A percentile compares a stretch with the other conserved stretches of the same genome.
phyloP scores from a whole-genome alignment of 805 yeast genomes.

The Jamesozyma hellenica region DNA sequence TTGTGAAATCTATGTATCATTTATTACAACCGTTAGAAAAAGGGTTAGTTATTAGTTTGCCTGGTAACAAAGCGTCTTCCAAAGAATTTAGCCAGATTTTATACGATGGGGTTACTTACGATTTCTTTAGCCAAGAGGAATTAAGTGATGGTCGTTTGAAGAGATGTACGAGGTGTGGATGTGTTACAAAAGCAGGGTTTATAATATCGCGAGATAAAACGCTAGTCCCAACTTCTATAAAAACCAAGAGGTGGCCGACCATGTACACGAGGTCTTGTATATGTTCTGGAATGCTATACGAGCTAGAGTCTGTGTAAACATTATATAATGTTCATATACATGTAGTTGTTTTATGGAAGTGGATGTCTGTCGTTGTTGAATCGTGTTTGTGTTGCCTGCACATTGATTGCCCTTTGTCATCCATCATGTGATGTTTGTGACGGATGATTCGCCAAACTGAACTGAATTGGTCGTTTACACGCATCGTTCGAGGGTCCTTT shows the following conservation, averaged over 20 bases:
- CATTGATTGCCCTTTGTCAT: too few species aligned
- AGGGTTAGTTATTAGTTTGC: constrained; percentile 42
- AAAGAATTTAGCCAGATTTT: constrained; percentile 29
- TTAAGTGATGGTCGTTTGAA: constrained; percentile 26
- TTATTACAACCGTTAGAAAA: constrained; percentile 29
- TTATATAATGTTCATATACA: too few species aligned
- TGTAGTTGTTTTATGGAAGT: too few species aligned
- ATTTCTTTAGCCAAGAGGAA: constrained; percentile 16
- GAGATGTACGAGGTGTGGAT: constrained; percentile 47
- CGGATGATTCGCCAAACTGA: too few species aligned
- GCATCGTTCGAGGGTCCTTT: too few species aligned
- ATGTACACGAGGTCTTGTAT: constrained; percentile 28
- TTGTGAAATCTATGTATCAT: constrained; percentile 26
- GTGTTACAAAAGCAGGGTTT: constrained; percentile 32
- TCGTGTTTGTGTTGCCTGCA: too few species aligned
- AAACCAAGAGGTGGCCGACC: constrained; percentile 30
- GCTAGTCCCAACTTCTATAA: constrained; percentile 25
- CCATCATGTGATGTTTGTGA: too few species aligned
- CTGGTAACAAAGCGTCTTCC: constrained; percentile 18
- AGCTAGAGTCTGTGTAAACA: constrained; percentile 5
- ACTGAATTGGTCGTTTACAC: too few species aligned
- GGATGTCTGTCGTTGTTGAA: too few species aligned
- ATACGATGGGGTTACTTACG: constrained; percentile 28
- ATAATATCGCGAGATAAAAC: constrained; percentile 26
- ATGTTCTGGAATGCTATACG: constrained; percentile 30